Conservation (phyloP, 106 monocot species). For the Xerophyta viscosa region DNA sequence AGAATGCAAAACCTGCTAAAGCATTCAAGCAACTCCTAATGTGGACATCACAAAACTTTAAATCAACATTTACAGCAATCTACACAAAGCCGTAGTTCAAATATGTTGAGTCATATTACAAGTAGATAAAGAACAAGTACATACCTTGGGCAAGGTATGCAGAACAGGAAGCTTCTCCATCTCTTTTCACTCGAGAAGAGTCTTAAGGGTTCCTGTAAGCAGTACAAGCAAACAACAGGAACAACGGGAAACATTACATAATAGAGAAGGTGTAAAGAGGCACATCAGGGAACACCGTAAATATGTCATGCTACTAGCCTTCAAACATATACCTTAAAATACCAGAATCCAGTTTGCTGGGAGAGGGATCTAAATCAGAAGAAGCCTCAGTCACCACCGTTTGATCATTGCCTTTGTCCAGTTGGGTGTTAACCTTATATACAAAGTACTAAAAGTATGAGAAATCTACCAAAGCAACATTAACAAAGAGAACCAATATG, state of each 20-base stretch:
- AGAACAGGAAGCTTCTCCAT: slow-evolving; percentile 8
- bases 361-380: not conserved
- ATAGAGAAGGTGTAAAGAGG: not conserved
- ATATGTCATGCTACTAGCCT: too few species aligned
- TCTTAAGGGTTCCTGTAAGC: slow-evolving; percentile 7
- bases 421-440: slow-evolving; percentile 10
- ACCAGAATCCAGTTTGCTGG: slow-evolving; percentile 1
- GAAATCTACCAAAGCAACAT: too few species aligned
- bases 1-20: too few species aligned
- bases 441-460: slow-evolving; percentile 1
- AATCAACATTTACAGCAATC: too few species aligned
- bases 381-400: not conserved
- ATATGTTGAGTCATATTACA: too few species aligned
- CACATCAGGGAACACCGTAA: too few species aligned
- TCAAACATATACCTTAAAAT: slow-evolving; percentile 10
- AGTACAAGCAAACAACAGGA: not conserved
- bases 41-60: too few species aligned
- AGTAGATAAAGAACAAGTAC: too few species aligned
- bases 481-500: not conserved
- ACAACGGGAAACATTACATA: not conserved
- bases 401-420: slow-evolving; percentile 6
- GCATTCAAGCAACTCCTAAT: too few species aligned
- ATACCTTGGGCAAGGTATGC: slow-evolving; percentile 17
- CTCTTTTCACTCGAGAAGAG: slow-evolving; percentile 6
- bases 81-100: too few species aligned